phyloP scores from a whole-genome alignment of 805 yeast genomes.

The Candida nemodendra region DNA sequence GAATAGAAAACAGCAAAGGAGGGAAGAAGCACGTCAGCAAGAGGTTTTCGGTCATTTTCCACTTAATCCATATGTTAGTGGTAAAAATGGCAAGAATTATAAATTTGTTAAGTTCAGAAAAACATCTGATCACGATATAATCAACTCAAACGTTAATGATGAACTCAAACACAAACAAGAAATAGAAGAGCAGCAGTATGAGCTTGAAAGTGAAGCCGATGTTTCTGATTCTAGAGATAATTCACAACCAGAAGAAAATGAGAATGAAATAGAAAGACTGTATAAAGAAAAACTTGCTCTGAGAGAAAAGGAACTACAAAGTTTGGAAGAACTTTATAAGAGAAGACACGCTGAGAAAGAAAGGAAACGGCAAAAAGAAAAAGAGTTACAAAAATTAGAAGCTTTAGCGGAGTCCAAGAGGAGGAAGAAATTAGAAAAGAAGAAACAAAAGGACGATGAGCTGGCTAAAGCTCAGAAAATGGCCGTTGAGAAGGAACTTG shows the following conservation, averaged over 20 bases:
- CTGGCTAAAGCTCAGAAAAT: slow-evolving; percentile 18
- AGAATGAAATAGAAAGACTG: slow-evolving; percentile 14
- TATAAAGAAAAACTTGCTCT: slow-evolving; percentile 22
- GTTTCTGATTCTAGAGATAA: slow-evolving; percentile 8
- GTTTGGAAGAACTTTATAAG: slow-evolving; percentile 22
- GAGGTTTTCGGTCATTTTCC: slow-evolving; percentile 32
- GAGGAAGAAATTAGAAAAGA: slow-evolving; percentile 20
- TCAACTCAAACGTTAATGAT: slow-evolving; percentile 28
- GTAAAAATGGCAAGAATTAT: slow-evolving; percentile 30
- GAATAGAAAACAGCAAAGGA: slow-evolving; percentile 8
- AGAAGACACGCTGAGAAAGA: slow-evolving; percentile 16
- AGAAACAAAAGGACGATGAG: slow-evolving; percentile 21
- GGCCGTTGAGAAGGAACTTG: slow-evolving; percentile 31
- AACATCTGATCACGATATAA: slow-evolving; percentile 24
- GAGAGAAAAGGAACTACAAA: slow-evolving; percentile 27
- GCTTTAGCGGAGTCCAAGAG: slow-evolving; percentile 27
- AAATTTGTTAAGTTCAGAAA: slow-evolving; percentile 33
- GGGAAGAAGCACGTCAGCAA: slow-evolving; percentile 17
- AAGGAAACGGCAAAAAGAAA: slow-evolving; percentile 17
- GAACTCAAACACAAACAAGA: slow-evolving; percentile 20
- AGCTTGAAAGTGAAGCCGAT: slow-evolving; percentile 15
- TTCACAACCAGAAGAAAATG: slow-evolving; percentile 11
- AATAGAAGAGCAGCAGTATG: slow-evolving; percentile 16
- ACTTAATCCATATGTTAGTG: slow-evolving; percentile 29
- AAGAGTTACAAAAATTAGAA: slow-evolving; percentile 33